phyloP scores from a whole-genome alignment of 1,284 basidiomycete genomes.

The Malassezia furfur region DNA sequence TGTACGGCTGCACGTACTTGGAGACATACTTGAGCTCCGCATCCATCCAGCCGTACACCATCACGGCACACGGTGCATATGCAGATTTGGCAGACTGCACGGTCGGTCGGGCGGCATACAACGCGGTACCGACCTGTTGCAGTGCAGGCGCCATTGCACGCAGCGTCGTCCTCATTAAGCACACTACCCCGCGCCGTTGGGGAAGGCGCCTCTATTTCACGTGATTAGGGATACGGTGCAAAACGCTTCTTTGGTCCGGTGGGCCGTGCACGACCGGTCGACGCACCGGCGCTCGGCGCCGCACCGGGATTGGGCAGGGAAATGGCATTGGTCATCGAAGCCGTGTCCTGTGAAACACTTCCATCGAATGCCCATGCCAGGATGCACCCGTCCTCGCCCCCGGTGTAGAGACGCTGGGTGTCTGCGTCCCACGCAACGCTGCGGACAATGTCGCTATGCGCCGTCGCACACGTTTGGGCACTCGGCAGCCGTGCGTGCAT shows the following conservation, averaged over 20 bases:
- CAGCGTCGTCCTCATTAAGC: no score
- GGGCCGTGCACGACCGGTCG: neutral
- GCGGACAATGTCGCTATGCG: slow-evolving; percentile 17
- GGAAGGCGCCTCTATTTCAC: neutral
- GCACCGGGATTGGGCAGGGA: neutral
- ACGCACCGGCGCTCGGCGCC: neutral
- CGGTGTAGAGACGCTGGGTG: slow-evolving; percentile 2
- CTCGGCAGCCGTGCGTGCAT: slow-evolving; percentile 14
- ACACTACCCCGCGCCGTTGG: no score
- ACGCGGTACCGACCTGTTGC: neutral
- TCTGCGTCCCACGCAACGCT: slow-evolving; percentile 10
- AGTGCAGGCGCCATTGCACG: neutral
- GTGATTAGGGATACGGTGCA: neutral
- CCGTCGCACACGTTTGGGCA: neutral
- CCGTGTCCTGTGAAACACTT: neutral
- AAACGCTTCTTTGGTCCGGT: neutral
- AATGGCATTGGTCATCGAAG: neutral
- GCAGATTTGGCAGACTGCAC: neutral
- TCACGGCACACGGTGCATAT: slow-evolving; percentile 12
- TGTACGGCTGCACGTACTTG: slow-evolving; percentile 39
- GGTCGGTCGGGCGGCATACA: neutral
- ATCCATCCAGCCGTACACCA: slow-evolving; percentile 46
- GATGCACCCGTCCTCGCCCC: slow-evolving; percentile 11
- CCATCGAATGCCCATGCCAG: slow-evolving; percentile 12
- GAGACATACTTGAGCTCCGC: slow-evolving; percentile 30